Evolutionary conservation across 257 asterid genomes (phyloP), one percentile per base, ranked within the genome.

Genomic region (Cinchona pubescens): DNA sequence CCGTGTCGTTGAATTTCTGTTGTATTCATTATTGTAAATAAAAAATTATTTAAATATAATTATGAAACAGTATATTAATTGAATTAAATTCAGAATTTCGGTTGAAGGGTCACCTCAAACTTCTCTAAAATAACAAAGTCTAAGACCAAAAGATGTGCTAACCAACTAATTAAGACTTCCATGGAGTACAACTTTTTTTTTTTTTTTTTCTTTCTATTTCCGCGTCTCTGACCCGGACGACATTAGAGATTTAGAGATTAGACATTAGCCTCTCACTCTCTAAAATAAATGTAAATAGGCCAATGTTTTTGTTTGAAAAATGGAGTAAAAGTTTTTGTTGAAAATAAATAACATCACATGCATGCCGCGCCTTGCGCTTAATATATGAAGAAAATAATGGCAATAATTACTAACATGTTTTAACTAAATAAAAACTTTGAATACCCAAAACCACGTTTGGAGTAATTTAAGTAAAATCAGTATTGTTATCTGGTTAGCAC

Each of bases 31-130:
- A 56, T 55, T 37, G 38, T 72, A 58, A 29, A 15, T 74, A 72
- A 23, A 38, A 71, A 2, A 53, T 37, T 37, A 2, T 37, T 37
- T 38, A 62, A 16, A 49, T 30, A 66, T 32, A 65, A 40, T 13
- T 7, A 25, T 71, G 75, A 37, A 37, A 40, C 18, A 58, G 40
- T 38, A 25, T 14, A 37, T 56, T 58, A 35, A 58, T 56, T 58
- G 63, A 58, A 56, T 56, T 58, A 37, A 72, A 56, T 55, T 56
- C 29, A 55, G 38, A 46, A 72, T 38, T 72, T 78, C 74, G 14
- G 78, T 78, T 78, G 78, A 71, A 78, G 27, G 35, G 82, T 72
- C 82, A 43, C 74, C n/a, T 72, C 78, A 73, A 55, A 71, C 19
- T 10, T 63, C 63, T 48, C 45, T 42, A 72, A 58, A 56, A 72